Conservation (phyloP, 202 grass and related monocot genomes). For the Schoenoplectus triqueter region DNA sequence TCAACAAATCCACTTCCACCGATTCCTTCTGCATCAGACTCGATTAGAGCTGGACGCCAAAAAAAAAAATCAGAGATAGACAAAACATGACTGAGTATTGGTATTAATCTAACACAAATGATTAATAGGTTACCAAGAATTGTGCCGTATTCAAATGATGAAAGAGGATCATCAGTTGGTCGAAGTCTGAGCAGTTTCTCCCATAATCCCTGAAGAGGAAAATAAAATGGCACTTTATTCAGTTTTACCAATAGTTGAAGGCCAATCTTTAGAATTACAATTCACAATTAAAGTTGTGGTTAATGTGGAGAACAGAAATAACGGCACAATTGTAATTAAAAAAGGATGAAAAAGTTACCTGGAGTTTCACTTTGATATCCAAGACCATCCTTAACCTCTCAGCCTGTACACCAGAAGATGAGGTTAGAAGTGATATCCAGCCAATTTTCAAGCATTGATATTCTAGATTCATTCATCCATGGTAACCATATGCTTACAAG, state of each 20-base stretch:
- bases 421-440: conserved; percentile 35
- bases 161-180: conserved; percentile 97
- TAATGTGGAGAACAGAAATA: conserved; percentile 34
- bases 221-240: conserved; percentile 31
- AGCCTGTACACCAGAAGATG: conserved; percentile 57
- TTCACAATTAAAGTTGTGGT: conserved; percentile 25
- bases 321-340: conserved; percentile 20
- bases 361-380: conserved; percentile 99
- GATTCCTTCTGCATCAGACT: conserved; percentile 98
- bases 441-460: conserved; percentile 10
- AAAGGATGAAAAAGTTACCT: conserved; percentile 57
- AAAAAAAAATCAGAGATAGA: conserved; percentile 35
- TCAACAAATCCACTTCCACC: conserved; percentile 99
- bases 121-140: conserved; percentile 81
- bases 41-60: conserved; percentile 84
- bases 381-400: conserved; percentile 98
- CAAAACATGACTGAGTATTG: conserved; percentile 26
- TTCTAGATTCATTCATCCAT: not conserved
- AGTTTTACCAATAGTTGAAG: conserved; percentile 34
- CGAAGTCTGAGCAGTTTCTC: conserved; percentile 94
- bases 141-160: conserved; percentile 99
- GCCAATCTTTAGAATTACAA: conserved; percentile 12
- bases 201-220: conserved; percentile 84
- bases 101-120: conserved; percentile 38
- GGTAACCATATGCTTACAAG: not conserved